Base-by-base conservation (phyloP, 1,284 basidiomycete species). In the Tylopilus sp. region DNA sequence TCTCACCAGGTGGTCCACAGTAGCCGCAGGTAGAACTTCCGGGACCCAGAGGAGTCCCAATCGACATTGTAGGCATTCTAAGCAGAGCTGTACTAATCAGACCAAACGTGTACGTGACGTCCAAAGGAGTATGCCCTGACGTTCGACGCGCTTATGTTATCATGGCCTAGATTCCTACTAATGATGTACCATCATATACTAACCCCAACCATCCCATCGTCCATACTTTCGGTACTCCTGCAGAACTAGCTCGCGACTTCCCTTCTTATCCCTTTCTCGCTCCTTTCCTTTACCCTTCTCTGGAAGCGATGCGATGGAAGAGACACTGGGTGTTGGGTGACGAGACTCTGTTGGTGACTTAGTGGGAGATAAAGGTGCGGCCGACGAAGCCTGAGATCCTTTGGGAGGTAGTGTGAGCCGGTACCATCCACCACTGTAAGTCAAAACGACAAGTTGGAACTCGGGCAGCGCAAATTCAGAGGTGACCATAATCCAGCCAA, bases 371-470 rank as follows among this genome's bases (percentile, higher is more conserved):
- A 78, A 79, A 41, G 81, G 75, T 5, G 54, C 67, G 52, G 65
- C 54, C 22, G 58, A 58, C n/a, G 55, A 61, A 58, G 61, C 62
- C 13, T 77, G 73, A 39, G 78, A 72, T 29, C 72, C 74, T 33
- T 82, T 78, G 10, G 79, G 80, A 24, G 95, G 94, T 38, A 97
- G 80, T 18, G 91, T 87, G 13, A 97, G 83, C 9, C 95, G 88
- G 80, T 97, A 97, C 95, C 95, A 97, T n/a, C 95, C 94, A 16
- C 95, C 95, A 2, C 91, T 89, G 75, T 91, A 96, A 0, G 95
- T 97, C 67, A 97, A 81, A 6, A 93, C 94, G 60, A 97, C 83
- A 24, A 97, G 85, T 74, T 97, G 94, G 70, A 90, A 87, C 70
- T 95, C 90, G n/a, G 79, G 74, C 7, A 69, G 63, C 63, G 64